phyloP scores from a whole-genome alignment of 441 rosid genomes.

The Populus trichocarpa region DNA sequence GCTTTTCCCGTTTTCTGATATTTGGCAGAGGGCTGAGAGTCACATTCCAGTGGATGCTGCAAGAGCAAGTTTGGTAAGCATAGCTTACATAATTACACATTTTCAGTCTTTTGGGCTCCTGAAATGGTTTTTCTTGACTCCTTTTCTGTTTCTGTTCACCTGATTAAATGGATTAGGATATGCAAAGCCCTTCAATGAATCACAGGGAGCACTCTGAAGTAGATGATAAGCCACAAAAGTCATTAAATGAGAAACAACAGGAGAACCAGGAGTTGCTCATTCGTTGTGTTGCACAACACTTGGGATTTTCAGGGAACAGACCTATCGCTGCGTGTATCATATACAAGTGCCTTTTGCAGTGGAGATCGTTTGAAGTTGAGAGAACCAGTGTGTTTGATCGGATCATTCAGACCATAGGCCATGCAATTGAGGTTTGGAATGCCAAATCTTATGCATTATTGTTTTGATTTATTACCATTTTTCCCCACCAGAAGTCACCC shows the following conservation, averaged over 20 bases:
- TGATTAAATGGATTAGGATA: slow-evolving; percentile 50
- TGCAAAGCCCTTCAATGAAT: slow-evolving; percentile 71
- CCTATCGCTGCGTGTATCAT: slow-evolving; percentile 95
- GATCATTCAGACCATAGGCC: slow-evolving; percentile 91
- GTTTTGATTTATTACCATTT: background rate
- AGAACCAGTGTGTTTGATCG: slow-evolving; percentile 92
- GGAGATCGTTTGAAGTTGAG: slow-evolving; percentile 99
- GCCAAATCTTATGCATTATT: slow-evolving; percentile 10
- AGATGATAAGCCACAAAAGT: slow-evolving; percentile 89
- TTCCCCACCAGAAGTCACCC: slow-evolving; percentile 5
- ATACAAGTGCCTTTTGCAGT: slow-evolving; percentile 92
- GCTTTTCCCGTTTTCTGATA: slow-evolving; percentile 20
- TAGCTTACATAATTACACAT: background rate
- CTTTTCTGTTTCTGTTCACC: slow-evolving; percentile 4
- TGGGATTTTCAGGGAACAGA: slow-evolving; percentile 80
- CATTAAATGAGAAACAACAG: slow-evolving; percentile 96
- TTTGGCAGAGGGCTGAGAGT: slow-evolving; percentile 78
- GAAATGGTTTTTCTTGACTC: slow-evolving; percentile 11
- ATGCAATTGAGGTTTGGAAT: slow-evolving; percentile 86
- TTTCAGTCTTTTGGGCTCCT: background rate
- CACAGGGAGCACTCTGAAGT: slow-evolving; percentile 67
- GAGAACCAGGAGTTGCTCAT: slow-evolving; percentile 96
- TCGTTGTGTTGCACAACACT: slow-evolving; percentile 85
- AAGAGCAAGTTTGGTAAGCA: slow-evolving; percentile 57
- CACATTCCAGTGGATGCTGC: slow-evolving; percentile 55